Evolutionary conservation across 768 basidiomycete species (phyloP), one percentile per base, ranked within the genome.

Genomic region (Boletus fagicola): DNA sequence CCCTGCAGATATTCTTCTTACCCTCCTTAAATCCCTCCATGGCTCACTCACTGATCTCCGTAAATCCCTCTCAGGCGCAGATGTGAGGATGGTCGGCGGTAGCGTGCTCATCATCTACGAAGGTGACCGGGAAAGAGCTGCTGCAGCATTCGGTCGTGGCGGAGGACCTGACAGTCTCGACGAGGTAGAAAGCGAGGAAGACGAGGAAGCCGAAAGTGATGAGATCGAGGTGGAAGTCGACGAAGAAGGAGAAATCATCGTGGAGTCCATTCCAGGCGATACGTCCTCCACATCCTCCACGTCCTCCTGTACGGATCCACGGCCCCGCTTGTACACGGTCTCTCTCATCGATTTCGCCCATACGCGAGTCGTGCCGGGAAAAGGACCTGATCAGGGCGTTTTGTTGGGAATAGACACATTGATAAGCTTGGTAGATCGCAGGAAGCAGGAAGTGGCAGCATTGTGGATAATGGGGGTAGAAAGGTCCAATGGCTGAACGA

Each of bases 301-400:
- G 78, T 18, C 80, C 83, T 33, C 67, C 4, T 42, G 11, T 22
- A n/a, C 15, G 9, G 61, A 61, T 10, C 26, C 44, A 24, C 38
- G 18, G 6, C 56, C 60, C n/a, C 59, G 68, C 50, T 51, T 65
- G 48, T 88, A 81, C 60, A 76, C 78, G 15, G 78, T 97, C 58
- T 87, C 87, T 62, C 74, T 97, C 61, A 98, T 98, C 62, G 96
- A 99, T 75, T 98, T 99, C 70, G 95, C 94, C 8, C 96, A 98
- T 71, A 88, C 94, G 2, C 75, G 80, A 24, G 60, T 89, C 13
- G 78, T 73, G 8, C 81, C 84, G 0, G 92, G 88, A 0, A 65
- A 83, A 63, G 95, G 94, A 5, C 84, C 86, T 2, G 95, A 98
- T 68, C 72, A 80, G 39, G 89, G 96, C 0, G 84, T 95, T 18